Percentiles rank a stretch among this genome's conserved stretches.
Conservation (phyloP, 2,329 filamentous ascomycete species). For the Emergomyces orientalis region DNA sequence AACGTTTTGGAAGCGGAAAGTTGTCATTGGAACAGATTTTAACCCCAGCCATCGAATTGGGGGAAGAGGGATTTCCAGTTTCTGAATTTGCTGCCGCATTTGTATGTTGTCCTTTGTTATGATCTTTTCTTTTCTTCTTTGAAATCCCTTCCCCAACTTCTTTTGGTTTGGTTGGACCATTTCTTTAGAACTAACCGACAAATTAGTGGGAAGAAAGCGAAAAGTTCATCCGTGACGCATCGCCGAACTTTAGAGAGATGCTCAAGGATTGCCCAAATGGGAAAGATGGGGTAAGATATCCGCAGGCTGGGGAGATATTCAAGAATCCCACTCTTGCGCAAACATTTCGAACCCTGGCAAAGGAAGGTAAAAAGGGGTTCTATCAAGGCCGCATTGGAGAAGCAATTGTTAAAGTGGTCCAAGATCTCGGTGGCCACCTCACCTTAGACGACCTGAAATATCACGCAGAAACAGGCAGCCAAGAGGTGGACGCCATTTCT, state of each 20-base stretch:
- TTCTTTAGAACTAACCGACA: constrained; percentile 9
- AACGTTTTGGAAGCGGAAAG: constrained; percentile 82
- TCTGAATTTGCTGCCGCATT: constrained; percentile 63
- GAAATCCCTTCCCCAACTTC: neutral
- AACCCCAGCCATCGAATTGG: constrained; percentile 71
- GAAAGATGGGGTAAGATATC: constrained; percentile 61
- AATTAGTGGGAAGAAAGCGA: constrained; percentile 64
- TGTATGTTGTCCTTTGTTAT: constrained; percentile 43
- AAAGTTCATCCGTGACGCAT: constrained; percentile 55
- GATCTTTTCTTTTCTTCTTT: neutral
- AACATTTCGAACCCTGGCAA: constrained; percentile 70
- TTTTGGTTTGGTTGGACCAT: neutral
- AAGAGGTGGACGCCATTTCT: constrained; percentile 77
- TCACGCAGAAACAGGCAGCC: constrained; percentile 63
- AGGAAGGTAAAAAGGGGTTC: constrained; percentile 80
- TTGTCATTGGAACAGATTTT: constrained; percentile 68
- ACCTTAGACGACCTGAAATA: constrained; percentile 70
- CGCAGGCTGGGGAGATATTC: constrained; percentile 75
- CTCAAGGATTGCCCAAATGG: constrained; percentile 66
- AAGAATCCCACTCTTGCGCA: constrained; percentile 70
- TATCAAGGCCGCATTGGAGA: constrained; percentile 78
- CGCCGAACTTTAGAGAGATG: constrained; percentile 80
- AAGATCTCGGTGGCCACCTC: constrained; percentile 66
- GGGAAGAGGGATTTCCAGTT: constrained; percentile 82
- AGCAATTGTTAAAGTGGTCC: constrained; percentile 67